Base-by-base conservation (phyloP, 176 grass and related monocot species). In the Musa schizocarpa region DNA sequence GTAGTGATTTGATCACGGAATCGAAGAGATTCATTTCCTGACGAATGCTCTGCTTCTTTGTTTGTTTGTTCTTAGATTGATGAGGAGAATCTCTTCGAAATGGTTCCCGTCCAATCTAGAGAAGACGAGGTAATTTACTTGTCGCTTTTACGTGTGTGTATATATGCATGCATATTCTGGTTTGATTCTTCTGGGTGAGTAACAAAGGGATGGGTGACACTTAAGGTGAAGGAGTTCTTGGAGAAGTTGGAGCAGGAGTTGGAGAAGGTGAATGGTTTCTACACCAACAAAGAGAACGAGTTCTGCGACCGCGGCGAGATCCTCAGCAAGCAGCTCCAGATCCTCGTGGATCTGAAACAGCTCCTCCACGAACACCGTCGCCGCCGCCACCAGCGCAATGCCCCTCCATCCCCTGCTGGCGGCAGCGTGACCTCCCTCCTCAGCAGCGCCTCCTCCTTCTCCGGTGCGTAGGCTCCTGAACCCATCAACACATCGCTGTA, bases 201-300 rank as follows among this genome's bases (percentile, higher is more conserved):
- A 43, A 43, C 34, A 68, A 9, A 29, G 10, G 22, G 20, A 48
- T 74, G 29, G 13, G 26, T 50, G 72, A 16, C 16, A 50, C 27
- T 65, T 21, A 71, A 96, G 93, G 88, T 85, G 72, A 85, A 79
- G 9, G 87, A 76, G 65, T 99, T 99, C 0, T 13, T 91, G 74
- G 90, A 94, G 86, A 77, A 54, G 63, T 58, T 89, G 61, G 86
- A 91, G 22, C 78, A 91, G 69, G 95, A 98, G 84, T 81, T 98
- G 56, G 80, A 86, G 64, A 98, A 98, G 78, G 95, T 98, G 82
- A 87, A 79, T 58, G 50, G 49, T 52, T 98, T 98, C 83, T 93
- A 98, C 78, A 80, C 50, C 2, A 1, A 17, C 71, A 75, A 79
- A 76, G 95, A 98, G 77, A 53, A 65, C 55, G 88, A 87, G 78